Evolutionary conservation across 2,329 filamentous ascomycete genomes (phyloP).

Genomic region (Botrytis medusae): DNA sequence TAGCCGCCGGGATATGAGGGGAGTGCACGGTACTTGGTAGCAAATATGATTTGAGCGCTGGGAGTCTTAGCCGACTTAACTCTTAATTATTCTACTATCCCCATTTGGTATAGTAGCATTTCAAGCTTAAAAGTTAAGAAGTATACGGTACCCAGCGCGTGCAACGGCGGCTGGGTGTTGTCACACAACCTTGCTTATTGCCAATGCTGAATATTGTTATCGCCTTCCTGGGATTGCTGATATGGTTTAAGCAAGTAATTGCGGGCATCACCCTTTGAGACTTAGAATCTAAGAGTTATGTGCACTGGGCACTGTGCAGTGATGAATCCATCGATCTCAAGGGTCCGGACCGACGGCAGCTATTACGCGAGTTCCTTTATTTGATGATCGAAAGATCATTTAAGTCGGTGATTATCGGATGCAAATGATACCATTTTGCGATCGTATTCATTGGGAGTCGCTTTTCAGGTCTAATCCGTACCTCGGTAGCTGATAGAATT

Average conservation of each 20-base stretch:
- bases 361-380: background rate
- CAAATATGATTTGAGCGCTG: slow-evolving; percentile 3
- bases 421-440: background rate
- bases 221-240: too few relatives aligned
- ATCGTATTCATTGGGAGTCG: background rate
- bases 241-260: background rate
- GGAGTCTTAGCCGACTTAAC: slow-evolving; percentile 7
- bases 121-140: slow-evolving; percentile 14
- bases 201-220: background rate
- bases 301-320: slow-evolving; percentile 14
- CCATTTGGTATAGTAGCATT: slow-evolving; percentile 2
- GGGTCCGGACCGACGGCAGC: slow-evolving; percentile 9
- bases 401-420: slow-evolving; percentile 1
- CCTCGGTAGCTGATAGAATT: background rate
- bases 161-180: slow-evolving; percentile 17
- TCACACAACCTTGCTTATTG: slow-evolving; percentile 13
- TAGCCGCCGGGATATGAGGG: slow-evolving; percentile 22
- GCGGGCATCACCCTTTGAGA: background rate
- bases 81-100: background rate
- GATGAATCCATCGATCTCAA: slow-evolving; percentile 6
- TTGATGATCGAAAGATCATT: slow-evolving; percentile 13
- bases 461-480: background rate
- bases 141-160: slow-evolving; percentile 11
- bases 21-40: slow-evolving; percentile 16
- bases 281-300: background rate